These are phyloP conservation scores for Cydonia oblonga DNA, from an alignment of 331 rosid genomes.

Conservation along the genomic window DNA sequence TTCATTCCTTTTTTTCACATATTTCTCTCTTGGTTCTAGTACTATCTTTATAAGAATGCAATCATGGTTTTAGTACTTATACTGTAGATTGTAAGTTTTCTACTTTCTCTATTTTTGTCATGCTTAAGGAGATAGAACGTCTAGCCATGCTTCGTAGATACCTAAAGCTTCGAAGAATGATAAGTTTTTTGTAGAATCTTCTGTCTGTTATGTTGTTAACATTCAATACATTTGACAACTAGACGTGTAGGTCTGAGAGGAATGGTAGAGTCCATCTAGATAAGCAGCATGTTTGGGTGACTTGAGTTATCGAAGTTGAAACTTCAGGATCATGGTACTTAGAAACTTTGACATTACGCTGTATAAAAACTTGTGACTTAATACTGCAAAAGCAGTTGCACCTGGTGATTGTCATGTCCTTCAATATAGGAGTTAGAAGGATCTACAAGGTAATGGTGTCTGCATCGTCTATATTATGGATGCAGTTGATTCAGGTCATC, in stretches of 20 bases:
- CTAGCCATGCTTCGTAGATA: neutral
- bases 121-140: neutral
- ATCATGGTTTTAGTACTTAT: neutral
- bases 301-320: too few species aligned
- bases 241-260: neutral
- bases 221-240: neutral
- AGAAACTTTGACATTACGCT: neutral
- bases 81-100: neutral
- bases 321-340: neutral
- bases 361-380: neutral
- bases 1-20: neutral
- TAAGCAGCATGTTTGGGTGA: too few species aligned
- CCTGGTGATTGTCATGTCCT: neutral
- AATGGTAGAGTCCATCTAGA: neutral
- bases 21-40: neutral
- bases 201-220: neutral
- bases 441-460: neutral
- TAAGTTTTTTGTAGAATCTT: neutral
- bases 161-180: neutral
- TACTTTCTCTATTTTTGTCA: neutral
- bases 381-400: neutral
- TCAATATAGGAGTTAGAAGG: neutral
- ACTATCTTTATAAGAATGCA: neutral
- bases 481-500: neutral
- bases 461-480: neutral